A percentile compares a stretch with the other conserved stretches of the same genome.
These are phyloP conservation scores for Kalanchoe fedtschenkoi DNA, from an alignment of 164 flowering plant genomes.

Conservation along the genomic window DNA sequence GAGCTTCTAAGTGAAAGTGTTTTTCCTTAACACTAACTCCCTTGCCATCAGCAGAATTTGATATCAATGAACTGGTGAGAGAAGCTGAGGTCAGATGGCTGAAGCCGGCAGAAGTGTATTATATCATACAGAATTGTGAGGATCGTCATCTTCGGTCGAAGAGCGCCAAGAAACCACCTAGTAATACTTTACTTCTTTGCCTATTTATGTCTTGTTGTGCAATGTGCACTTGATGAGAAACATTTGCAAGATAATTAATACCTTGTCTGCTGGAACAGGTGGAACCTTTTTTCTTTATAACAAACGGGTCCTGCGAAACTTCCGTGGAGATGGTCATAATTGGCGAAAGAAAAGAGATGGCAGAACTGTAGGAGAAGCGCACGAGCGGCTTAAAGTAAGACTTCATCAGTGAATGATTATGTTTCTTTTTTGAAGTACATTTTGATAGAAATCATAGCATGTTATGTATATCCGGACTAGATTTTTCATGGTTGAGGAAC, in stretches of 20 bases:
- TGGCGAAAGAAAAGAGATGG: conserved; percentile 96
- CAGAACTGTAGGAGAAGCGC: conserved; percentile 88
- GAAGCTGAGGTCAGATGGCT: conserved; percentile 74
- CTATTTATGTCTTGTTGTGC: not conserved
- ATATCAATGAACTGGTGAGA: conserved; percentile 34
- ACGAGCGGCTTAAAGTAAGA: conserved; percentile 82
- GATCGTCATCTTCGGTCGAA: conserved; percentile 32
- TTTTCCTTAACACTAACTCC: not conserved
- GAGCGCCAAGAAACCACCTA: conserved; percentile 45
- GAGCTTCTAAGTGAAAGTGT: too few species aligned
- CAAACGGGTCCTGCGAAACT: conserved; percentile 69
- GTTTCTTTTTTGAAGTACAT: not conserved
- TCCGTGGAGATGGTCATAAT: conserved; percentile 81
- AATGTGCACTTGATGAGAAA: not conserved
- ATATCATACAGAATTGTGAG: conserved; percentile 55
- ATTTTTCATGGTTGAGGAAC: not conserved
- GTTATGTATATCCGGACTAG: not conserved
- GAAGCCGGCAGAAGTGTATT: conserved; percentile 73
- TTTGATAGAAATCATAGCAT: not conserved
- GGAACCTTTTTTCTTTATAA: conserved; percentile 90
- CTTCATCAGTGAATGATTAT: not conserved
- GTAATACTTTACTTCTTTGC: conserved; percentile 22
- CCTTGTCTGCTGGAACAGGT: conserved; percentile 32
- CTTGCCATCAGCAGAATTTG: conserved; percentile 31
- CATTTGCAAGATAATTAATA: conserved; percentile 3